Evolutionary conservation across 306 rosid species (phyloP).

Genomic region (cucumber (Cucumis sativus)): DNA sequence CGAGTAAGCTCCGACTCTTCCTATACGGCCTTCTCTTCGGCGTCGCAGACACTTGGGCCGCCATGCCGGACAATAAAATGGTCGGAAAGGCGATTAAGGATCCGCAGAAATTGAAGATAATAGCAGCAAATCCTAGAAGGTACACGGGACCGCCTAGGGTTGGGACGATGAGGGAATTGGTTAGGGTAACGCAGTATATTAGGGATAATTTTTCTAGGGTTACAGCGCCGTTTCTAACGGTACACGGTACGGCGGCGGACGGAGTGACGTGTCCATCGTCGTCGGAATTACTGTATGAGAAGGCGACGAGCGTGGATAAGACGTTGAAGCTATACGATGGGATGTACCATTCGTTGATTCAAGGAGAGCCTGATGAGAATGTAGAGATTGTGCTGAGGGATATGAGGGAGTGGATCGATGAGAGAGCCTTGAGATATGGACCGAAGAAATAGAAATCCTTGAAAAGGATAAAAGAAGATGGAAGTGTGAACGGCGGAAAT

Average conservation of each 20-base stretch:
- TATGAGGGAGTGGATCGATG: conserved; percentile 86
- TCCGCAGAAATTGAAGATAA: conserved; percentile 58
- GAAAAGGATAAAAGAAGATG: neutral
- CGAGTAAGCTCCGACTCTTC: conserved; percentile 42
- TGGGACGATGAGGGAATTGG: conserved; percentile 90
- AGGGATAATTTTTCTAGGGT: conserved; percentile 67
- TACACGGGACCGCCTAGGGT: conserved; percentile 84
- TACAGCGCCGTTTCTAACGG: conserved; percentile 71
- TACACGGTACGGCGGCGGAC: conserved; percentile 63
- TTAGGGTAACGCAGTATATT: conserved; percentile 68
- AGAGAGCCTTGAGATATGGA: conserved; percentile 43
- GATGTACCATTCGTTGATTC: conserved; percentile 87
- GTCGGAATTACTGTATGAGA: conserved; percentile 60
- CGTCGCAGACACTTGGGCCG: conserved; percentile 86
- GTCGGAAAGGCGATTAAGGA: conserved; percentile 87
- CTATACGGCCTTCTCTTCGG: conserved; percentile 72
- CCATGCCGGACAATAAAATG: conserved; percentile 91
- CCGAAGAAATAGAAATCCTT: neutral
- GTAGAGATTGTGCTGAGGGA: conserved; percentile 52
- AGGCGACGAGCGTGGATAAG: conserved; percentile 66
- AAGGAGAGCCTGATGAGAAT: conserved; percentile 82
- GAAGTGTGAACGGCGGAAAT: neutral
- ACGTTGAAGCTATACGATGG: conserved; percentile 79
- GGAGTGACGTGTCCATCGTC: conserved; percentile 86
- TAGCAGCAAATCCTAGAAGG: conserved; percentile 75